A percentile compares a stretch with the other conserved stretches of the same genome.
Conservation (phyloP, 2,329 filamentous ascomycete species). For the Lecanicillium sp. region DNA sequence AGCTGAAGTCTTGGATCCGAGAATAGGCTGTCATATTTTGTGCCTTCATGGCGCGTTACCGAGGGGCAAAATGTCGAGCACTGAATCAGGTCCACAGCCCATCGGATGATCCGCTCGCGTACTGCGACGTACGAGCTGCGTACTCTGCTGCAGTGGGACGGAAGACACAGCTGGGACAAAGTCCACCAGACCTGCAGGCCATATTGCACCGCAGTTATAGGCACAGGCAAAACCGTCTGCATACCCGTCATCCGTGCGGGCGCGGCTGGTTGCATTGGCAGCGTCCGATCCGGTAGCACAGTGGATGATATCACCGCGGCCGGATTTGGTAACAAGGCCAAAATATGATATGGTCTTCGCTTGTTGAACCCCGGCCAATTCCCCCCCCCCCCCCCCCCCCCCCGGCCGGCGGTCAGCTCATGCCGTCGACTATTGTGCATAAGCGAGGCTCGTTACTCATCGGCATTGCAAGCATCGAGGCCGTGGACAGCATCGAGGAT, state of each 20-base stretch:
- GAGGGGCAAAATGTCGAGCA: not conserved
- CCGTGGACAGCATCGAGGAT: no score
- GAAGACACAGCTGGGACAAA: no score
- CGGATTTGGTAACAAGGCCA: not conserved
- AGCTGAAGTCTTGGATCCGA: not conserved
- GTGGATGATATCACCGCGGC: not conserved
- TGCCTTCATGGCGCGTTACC: not conserved
- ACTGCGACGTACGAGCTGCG: conserved; percentile 4
- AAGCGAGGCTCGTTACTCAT: no score
- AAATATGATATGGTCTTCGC: not conserved
- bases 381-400: not conserved
- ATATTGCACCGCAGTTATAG: not conserved
- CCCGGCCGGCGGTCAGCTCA: not conserved
- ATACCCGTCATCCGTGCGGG: conserved; percentile 6
- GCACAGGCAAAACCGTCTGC: not conserved
- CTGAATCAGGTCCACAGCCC: conserved; percentile 6
- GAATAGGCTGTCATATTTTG: conserved; percentile 3
- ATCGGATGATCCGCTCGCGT: conserved; percentile 2
- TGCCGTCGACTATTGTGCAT: no score
- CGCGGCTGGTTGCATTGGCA: conserved; percentile 1
- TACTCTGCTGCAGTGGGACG: not conserved
- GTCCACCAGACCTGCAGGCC: no score
- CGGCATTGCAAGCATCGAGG: no score
- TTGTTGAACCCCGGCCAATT: not conserved
- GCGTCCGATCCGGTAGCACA: not conserved